Evolutionary conservation across 2,329 filamentous ascomycete genomes (phyloP), one percentile per base, ranked within the genome.

Genomic region (Xylariaceae sp.): DNA sequence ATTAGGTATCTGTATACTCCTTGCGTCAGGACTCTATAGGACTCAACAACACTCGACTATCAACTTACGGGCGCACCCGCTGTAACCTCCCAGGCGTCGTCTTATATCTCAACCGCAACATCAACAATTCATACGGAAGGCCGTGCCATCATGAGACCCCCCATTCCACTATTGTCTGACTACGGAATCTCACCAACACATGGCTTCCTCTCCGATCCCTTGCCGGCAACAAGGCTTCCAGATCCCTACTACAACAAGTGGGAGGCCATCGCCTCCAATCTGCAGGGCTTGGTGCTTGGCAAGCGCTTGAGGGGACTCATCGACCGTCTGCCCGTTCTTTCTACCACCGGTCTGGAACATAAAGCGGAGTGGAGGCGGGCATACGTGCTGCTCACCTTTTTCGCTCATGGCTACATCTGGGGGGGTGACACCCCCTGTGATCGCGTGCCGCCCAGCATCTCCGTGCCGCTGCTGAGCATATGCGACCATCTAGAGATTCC

Each of bases 361-460:
- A 89, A 92, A 64, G 80, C 87, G 55, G 91, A 99, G 79, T 97
- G 92, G 94, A 85, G 90, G 66, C 83, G 94, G 65, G 94, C 94
- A 58, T 97, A 97, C 74, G 87, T 88, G 55, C 79, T 96, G 50
- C 79, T 99, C 53, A 87, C 85, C 55, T 96, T 97, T 73, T 90
- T 97, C 72, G 82, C 91, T 34, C 92, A 99, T 74, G 88, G 86
- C 62, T 99, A 97, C 74, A 89, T 99, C 68, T 99, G 94, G 94
- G 89, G 90, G 67, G 92, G 90, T 70, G 88, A 95, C 66, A 81
- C 78, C 63, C 92, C 94, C 43, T 80, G 81, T 61, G 91, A 95
- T 67, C 77, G 79, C 49, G 74, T 99, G 48, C 94, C 94, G 44
- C 84, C 88, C 22, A 78, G 89, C 54, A 83, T 99, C 59, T 89